Base-by-base conservation (phyloP, 176 grass and related monocot species). In the Puccinellia tenuiflora region DNA sequence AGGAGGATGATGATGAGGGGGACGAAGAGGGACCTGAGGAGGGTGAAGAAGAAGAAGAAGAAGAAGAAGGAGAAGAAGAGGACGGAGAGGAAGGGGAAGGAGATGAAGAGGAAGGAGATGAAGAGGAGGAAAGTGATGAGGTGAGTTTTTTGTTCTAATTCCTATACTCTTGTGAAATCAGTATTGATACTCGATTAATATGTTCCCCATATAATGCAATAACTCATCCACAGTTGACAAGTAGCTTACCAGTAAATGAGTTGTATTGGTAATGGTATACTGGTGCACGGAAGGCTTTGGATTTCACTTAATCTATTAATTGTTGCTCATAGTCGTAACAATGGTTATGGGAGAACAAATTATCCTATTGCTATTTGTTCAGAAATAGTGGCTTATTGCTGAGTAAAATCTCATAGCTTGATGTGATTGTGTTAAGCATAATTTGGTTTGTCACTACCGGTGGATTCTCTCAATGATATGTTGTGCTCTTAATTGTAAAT, bases 91-190 rank as follows among this genome's bases (percentile, higher is more conserved):
- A 80, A 25, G 87, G 75, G 1, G 68, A 70, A 6, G 56, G 24
- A 1, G 56, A 63, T 0, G 60, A 63, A 29, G 57, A 61, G 56
- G 59, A 62, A 34, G 61, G 61, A 34, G 61, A 56, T 1, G 84
- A 89, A 1, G 75, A 90, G 25, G 92, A 76, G n/a, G 84, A 67
- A 22, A 87, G 68, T 1, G 88, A 83, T 0, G 79, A 86, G 84
- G 84, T 90, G 38, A 86, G 38, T 9, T 25, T 55, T 78, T 43
- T 70, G 0, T n/a, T 63, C 72, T 43, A 74, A 30, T 73, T 63
- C 9, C 7, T 15, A 1, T 74, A 0, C 20, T 65, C 29, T 26
- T 43, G 59, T 22, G 21, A 30, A 81, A 16, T 29, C 15, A 21
- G 5, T 39, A 25, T 33, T 22, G 21, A 2, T 59, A 75, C 79